These are phyloP conservation scores for Pleurotus citrinopileatus DNA, from an alignment of 768 basidiomycete species.

Conservation along the genomic window DNA sequence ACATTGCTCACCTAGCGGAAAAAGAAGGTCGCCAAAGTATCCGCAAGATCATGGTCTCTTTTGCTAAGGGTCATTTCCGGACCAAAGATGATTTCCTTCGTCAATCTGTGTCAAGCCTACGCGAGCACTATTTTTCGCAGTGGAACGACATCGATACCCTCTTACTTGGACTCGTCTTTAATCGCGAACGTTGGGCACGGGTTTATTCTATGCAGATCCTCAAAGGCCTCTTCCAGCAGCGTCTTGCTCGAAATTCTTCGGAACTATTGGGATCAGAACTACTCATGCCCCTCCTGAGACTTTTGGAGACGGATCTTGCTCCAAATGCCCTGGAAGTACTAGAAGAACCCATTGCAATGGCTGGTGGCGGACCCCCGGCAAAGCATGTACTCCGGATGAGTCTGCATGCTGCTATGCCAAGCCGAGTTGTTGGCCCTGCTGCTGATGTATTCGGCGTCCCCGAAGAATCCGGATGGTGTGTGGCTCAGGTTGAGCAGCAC, in stretches of 20 bases:
- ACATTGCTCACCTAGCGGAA: slow-evolving; percentile 71
- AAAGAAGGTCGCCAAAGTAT: slow-evolving; percentile 75
- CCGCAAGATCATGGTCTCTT: slow-evolving; percentile 84
- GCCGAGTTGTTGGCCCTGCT: slow-evolving; percentile 47
- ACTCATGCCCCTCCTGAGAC: slow-evolving; percentile 85
- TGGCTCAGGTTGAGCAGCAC: slow-evolving; percentile 62
- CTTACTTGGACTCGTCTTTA: slow-evolving; percentile 84
- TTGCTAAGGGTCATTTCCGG: slow-evolving; percentile 83
- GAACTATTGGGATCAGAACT: slow-evolving; percentile 80
- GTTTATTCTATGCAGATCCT: slow-evolving; percentile 84
- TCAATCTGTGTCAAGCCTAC: slow-evolving; percentile 80
- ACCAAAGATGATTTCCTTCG: slow-evolving; percentile 93
- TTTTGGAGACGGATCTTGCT: slow-evolving; percentile 86
- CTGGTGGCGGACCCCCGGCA: slow-evolving; percentile 69
- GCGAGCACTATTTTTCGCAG: slow-evolving; percentile 76
- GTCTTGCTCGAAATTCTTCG: slow-evolving; percentile 72
- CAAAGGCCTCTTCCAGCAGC: slow-evolving; percentile 84
- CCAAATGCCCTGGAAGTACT: slow-evolving; percentile 88
- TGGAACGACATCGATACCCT: slow-evolving; percentile 84
- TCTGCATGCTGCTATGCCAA: slow-evolving; percentile 57
- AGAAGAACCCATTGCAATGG: slow-evolving; percentile 83
- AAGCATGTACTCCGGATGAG: slow-evolving; percentile 92
- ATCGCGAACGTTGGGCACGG: slow-evolving; percentile 77
- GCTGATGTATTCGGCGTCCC: slow-evolving; percentile 82
- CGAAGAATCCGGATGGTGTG: slow-evolving; percentile 83